Evolutionary conservation across 768 basidiomycete genomes (phyloP).

Genomic region (Kwoniella sp.): DNA sequence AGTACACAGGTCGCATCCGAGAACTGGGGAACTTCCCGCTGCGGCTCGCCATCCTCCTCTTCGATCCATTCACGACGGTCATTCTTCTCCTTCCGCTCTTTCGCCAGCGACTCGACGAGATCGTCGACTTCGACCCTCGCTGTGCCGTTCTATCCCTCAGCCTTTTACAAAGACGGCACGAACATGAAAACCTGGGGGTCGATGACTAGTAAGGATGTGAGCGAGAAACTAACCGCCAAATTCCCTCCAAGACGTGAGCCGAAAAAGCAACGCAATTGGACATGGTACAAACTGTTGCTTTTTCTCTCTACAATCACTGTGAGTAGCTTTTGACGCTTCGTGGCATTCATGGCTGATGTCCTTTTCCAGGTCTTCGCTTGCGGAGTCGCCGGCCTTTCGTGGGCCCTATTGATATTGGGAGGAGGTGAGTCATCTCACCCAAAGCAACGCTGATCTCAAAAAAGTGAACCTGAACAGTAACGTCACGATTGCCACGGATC

Average conservation of each 20-base stretch:
- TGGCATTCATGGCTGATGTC: not conserved
- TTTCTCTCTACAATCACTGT: conserved; percentile 63
- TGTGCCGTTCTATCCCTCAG: conserved; percentile 17
- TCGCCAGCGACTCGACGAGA: not conserved
- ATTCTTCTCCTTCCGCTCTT: conserved; percentile 1
- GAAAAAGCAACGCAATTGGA: conserved; percentile 61
- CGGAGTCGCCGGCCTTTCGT: conserved; percentile 62
- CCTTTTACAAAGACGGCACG: conserved; percentile 8
- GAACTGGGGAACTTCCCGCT: not conserved
- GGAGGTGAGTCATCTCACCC: conserved; percentile 46
- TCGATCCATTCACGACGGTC: not conserved
- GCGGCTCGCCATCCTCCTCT: not conserved
- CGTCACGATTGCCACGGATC: conserved; percentile 66
- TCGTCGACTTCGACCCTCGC: conserved; percentile 16
- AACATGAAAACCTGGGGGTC: not conserved
- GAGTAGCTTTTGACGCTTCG: too few species aligned
- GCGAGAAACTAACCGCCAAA: conserved; percentile 31
- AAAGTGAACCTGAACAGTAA: conserved; percentile 68
- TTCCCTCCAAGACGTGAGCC: conserved; percentile 20
- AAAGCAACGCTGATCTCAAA: too few species aligned
- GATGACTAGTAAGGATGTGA: conserved; percentile 7
- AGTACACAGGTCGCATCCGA: not conserved
- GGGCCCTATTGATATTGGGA: conserved; percentile 65
- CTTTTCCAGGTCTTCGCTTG: conserved; percentile 59
- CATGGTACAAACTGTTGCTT: conserved; percentile 66